These are phyloP conservation scores for Salvia rosmarinus DNA, from an alignment of 257 asterid species.

Conservation along the genomic window DNA sequence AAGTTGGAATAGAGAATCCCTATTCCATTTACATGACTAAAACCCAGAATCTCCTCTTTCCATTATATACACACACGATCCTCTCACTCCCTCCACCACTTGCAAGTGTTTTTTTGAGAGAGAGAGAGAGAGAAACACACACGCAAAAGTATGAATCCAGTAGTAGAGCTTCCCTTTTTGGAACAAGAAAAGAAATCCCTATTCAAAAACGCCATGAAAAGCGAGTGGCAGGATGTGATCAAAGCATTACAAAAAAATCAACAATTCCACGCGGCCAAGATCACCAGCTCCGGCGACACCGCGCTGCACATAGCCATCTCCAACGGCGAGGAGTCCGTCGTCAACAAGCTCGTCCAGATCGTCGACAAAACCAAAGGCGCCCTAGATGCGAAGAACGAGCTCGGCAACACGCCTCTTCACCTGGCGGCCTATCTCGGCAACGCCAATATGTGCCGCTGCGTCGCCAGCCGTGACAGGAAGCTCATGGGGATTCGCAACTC, in stretches of 20 bases:
- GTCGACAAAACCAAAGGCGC: background rate
- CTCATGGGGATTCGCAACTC: slow-evolving; percentile 36
- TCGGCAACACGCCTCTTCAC: slow-evolving; percentile 41
- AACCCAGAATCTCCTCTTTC: too few species aligned
- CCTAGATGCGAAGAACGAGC: slow-evolving; percentile 25
- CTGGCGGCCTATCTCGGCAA: slow-evolving; percentile 34
- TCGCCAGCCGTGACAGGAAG: background rate
- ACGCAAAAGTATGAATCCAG: slow-evolving; percentile 11
- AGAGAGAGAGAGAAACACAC: background rate
- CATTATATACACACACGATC: too few species aligned
- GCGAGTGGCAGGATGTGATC: slow-evolving; percentile 36
- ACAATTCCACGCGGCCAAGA: background rate
- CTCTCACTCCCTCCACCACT: background rate
- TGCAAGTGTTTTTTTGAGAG: background rate
- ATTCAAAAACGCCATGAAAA: slow-evolving; percentile 28
- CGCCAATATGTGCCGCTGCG: slow-evolving; percentile 26
- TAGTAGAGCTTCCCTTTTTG: too few species aligned
- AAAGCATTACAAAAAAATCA: background rate
- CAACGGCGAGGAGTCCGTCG: slow-evolving; percentile 25
- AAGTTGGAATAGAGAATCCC: too few species aligned
- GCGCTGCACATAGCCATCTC: slow-evolving; percentile 42
- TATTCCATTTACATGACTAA: too few species aligned
- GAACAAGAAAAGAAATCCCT: too few species aligned
- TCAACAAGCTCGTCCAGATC: background rate
- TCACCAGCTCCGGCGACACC: slow-evolving; percentile 37